A percentile compares a stretch with the other conserved stretches of the same genome.
These are phyloP conservation scores for Botrytis paeoniae DNA, from an alignment of 2,329 filamentous ascomycete genomes.

Conservation along the genomic window DNA sequence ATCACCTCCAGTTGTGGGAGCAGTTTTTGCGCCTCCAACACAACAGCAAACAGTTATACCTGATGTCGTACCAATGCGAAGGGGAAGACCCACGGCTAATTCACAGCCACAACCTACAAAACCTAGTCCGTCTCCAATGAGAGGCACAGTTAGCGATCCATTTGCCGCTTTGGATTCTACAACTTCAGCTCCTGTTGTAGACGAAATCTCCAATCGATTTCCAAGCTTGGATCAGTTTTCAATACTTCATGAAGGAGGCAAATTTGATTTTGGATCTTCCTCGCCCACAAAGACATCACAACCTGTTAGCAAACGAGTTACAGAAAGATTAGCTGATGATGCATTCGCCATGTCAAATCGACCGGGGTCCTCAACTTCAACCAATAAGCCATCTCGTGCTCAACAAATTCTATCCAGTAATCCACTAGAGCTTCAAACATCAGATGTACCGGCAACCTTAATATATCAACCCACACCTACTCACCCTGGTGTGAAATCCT, in stretches of 20 bases:
- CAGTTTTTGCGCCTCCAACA: conserved; percentile 74
- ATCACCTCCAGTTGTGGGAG: conserved; percentile 65
- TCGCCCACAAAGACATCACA: conserved; percentile 47
- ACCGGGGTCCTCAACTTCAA: conserved; percentile 22
- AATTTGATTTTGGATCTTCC: conserved; percentile 77
- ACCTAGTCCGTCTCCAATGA: conserved; percentile 65
- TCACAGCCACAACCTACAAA: conserved; percentile 47
- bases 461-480: conserved; percentile 37
- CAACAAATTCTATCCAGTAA: conserved; percentile 62
- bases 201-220: conserved; percentile 82
- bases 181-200: conserved; percentile 52
- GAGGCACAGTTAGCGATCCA: conserved; percentile 71
- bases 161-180: conserved; percentile 85
- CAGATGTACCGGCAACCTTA: conserved; percentile 43
- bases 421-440: conserved; percentile 52
- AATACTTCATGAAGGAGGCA: conserved; percentile 77
- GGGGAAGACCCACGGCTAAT: conserved; percentile 68
- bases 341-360: conserved; percentile 57
- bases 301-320: conserved; percentile 62
- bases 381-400: conserved; percentile 44
- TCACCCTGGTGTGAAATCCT: conserved; percentile 35
- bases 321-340: conserved; percentile 78
- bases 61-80: conserved; percentile 89
- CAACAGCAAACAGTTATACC: conserved; percentile 73
- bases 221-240: conserved; percentile 93